Evolutionary conservation across 495 filamentous ascomycete species (phyloP).

Genomic region (Niebla homalea): DNA sequence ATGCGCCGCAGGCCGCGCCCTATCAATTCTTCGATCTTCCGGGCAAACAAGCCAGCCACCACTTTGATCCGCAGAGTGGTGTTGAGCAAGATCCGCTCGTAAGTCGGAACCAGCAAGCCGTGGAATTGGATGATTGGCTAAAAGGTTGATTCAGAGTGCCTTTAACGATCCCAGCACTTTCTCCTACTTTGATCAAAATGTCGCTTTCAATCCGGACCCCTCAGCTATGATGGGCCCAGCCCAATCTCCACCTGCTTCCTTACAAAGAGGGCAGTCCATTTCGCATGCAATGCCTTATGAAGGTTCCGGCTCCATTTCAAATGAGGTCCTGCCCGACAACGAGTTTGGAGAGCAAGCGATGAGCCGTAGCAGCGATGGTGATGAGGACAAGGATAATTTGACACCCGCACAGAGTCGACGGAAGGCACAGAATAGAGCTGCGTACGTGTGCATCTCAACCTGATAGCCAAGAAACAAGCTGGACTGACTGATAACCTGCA

Average conservation of each 20-base stretch:
- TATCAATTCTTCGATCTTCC: constrained; percentile 15
- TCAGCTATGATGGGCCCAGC: constrained; percentile 13
- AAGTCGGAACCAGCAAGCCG: not conserved
- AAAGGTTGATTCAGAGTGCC: constrained; percentile 8
- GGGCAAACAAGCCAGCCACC: constrained; percentile 3
- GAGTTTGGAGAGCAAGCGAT: constrained; percentile 23
- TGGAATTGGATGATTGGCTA: no score
- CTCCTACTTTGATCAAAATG: constrained; percentile 27
- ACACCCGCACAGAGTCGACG: constrained; percentile 73
- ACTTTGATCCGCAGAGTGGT: constrained; percentile 15
- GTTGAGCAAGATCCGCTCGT: constrained; percentile 13
- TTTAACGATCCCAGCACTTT: constrained; percentile 18
- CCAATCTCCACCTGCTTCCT: constrained; percentile 33
- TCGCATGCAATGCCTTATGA: constrained; percentile 21
- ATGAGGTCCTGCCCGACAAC: constrained; percentile 18
- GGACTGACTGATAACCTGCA: not conserved
- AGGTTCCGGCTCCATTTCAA: constrained; percentile 5
- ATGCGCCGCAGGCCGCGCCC: constrained; percentile 9
- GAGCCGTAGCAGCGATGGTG: constrained; percentile 29
- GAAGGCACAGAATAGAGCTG: constrained; percentile 92
- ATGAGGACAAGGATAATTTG: constrained; percentile 54
- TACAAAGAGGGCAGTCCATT: constrained; percentile 27
- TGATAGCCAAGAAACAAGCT: not conserved
- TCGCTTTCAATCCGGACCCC: constrained; percentile 20
- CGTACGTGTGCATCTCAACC: constrained; percentile 45